Percentiles rank a stretch among this genome's conserved stretches.
phyloP scores from a whole-genome alignment of 1,284 basidiomycete genomes.

The Ganoderma multipileum region DNA sequence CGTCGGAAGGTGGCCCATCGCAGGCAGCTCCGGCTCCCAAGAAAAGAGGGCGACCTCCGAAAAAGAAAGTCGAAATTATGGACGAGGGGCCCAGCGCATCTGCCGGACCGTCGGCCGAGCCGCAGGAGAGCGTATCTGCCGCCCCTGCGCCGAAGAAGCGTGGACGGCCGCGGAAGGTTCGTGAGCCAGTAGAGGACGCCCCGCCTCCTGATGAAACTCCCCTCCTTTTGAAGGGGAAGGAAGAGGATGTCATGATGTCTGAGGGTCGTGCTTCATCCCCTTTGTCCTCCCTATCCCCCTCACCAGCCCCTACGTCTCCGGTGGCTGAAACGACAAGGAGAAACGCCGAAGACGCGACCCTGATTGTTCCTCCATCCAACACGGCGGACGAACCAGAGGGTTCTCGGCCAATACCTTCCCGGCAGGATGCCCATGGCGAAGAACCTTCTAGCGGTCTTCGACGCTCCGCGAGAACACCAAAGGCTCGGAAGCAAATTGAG shows the following conservation, averaged over 20 bases:
- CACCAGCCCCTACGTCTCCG: neutral
- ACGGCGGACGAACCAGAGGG: neutral
- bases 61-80: slow-evolving; percentile 38
- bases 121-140: slow-evolving; percentile 13
- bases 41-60: slow-evolving; percentile 44
- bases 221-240: neutral
- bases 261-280: slow-evolving; percentile 15
- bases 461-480: slow-evolving; percentile 26
- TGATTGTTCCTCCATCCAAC: neutral
- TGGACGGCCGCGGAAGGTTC: slow-evolving; percentile 29
- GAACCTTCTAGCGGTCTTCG: slow-evolving; percentile 12
- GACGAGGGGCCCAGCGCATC: slow-evolving; percentile 21
- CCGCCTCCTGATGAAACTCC: neutral
- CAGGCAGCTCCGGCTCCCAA: slow-evolving; percentile 5
- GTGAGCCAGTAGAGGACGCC: neutral
- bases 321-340: neutral
- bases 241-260: slow-evolving; percentile 5
- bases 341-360: neutral
- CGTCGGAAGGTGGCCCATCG: neutral
- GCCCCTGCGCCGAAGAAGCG: slow-evolving; percentile 33
- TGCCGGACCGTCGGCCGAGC: slow-evolving; percentile 11
- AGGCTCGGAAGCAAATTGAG: slow-evolving; percentile 18
- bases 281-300: slow-evolving; percentile 6
- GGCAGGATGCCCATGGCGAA: neutral
- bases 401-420: no score